Evolutionary conservation across 495 filamentous ascomycete genomes (phyloP).

Genomic region (Aspergillus nanangensis): DNA sequence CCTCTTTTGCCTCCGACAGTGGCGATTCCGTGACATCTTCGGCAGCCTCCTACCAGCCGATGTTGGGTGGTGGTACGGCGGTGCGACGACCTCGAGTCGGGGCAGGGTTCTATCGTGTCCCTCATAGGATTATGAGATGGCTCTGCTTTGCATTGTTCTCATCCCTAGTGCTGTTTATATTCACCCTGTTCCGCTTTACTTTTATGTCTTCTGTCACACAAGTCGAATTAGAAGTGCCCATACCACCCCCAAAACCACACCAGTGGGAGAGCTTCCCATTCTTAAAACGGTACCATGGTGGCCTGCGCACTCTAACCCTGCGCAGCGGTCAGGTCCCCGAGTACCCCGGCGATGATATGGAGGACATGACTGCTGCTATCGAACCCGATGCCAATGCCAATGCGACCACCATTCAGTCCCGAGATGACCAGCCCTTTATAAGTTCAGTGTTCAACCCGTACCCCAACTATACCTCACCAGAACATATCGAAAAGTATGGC

Average conservation of each 20-base stretch:
- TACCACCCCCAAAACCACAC: slow-evolving; percentile 54
- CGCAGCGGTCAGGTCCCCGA: slow-evolving; percentile 63
- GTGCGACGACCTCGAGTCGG: slow-evolving; percentile 31
- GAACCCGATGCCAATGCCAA: slow-evolving; percentile 4
- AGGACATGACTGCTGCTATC: slow-evolving; percentile 17
- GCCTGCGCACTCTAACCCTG: slow-evolving; percentile 61
- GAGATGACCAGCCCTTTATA: slow-evolving; percentile 22
- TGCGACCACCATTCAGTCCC: slow-evolving; percentile 9
- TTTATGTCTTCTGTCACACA: slow-evolving; percentile 54
- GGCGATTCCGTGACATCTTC: slow-evolving; percentile 25
- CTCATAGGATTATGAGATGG: slow-evolving; percentile 62
- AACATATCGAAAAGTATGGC: slow-evolving; percentile 56
- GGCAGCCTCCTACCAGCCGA: slow-evolving; percentile 48
- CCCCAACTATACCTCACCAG: slow-evolving; percentile 56
- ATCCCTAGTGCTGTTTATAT: slow-evolving; percentile 66
- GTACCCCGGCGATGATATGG: slow-evolving; percentile 56
- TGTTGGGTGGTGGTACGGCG: slow-evolving; percentile 40
- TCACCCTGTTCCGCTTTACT: slow-evolving; percentile 66
- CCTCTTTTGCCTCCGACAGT: slow-evolving; percentile 24
- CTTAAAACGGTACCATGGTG: slow-evolving; percentile 79
- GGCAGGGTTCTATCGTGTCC: slow-evolving; percentile 52
- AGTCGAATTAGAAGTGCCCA: slow-evolving; percentile 51
- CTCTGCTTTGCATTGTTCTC: slow-evolving; percentile 66
- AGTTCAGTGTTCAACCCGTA: slow-evolving; percentile 65
- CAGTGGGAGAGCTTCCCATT: slow-evolving; percentile 81